phyloP scores from a whole-genome alignment of 306 rosid genomes.

The Vigna nakashimae region DNA sequence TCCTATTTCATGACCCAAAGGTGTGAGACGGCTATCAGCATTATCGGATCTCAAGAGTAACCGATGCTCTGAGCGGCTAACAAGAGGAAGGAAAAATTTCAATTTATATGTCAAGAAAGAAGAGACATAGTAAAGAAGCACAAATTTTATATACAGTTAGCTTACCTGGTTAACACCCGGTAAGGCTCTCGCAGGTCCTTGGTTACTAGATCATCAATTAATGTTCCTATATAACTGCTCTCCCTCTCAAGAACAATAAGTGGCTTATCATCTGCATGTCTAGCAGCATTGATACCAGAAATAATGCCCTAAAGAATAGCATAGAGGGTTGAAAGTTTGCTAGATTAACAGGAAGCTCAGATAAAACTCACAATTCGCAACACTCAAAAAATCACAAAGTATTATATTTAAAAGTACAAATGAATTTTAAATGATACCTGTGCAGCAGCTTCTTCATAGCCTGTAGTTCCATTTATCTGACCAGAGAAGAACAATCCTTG shows the following conservation, averaged over 20 bases:
- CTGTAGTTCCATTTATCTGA: constrained; percentile 98
- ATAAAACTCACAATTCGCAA: constrained; percentile 11
- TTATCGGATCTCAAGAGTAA: constrained; percentile 93
- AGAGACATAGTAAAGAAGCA: constrained; percentile 15
- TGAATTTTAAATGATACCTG: constrained; percentile 63
- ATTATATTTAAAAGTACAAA: constrained; percentile 29
- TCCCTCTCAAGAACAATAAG: constrained; percentile 94
- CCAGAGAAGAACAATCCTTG: constrained; percentile 97
- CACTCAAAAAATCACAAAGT: neutral
- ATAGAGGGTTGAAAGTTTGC: constrained; percentile 36
- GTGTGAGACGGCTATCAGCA: constrained; percentile 97
- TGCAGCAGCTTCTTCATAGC: constrained; percentile 99
- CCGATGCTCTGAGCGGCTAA: constrained; percentile 98
- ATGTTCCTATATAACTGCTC: constrained; percentile 89
- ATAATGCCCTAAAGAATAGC: constrained; percentile 71
- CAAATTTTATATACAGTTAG: constrained; percentile 14
- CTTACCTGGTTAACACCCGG: constrained; percentile 56
- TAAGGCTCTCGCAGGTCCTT: constrained; percentile 58
- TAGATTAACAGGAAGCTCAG: constrained; percentile 23
- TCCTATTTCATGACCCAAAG: constrained; percentile 91
- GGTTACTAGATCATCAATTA: constrained; percentile 72
- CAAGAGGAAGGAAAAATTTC: constrained; percentile 32
- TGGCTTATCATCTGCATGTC: constrained; percentile 83
- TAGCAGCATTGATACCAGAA: constrained; percentile 95
- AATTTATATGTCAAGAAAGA: constrained; percentile 26